Base-by-base conservation (phyloP, 2,329 filamentous ascomycete species). In the Fusarium praegraminearum region DNA sequence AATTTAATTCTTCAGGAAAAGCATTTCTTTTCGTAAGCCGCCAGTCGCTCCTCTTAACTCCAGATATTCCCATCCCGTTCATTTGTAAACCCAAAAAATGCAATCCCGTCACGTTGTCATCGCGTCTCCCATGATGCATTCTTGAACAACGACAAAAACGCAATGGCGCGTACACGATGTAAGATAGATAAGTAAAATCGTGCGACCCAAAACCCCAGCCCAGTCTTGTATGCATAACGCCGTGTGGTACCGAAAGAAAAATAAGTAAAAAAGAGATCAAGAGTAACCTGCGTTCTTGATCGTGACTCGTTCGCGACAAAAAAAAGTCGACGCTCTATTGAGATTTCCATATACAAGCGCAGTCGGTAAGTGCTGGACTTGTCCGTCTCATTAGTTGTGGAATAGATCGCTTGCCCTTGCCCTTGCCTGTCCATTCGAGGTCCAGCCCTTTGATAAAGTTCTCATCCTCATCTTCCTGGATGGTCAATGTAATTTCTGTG, bases 261-360 rank as follows among this genome's bases (percentile, higher is more conserved):
- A 44, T 20, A 57, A 30, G n/a, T 16, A n/a, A 40, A n/a, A 40
- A 44, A 56, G 20, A 24, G 8, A 22, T 10, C 44, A 30, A 18
- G n/a, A 22, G 33, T 18, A 30, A 22, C 7, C 20, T 20, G 24
- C 1, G 15, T 28, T 51, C 32, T 44, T 41, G 36, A 47, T 47
- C 20, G 28, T 36, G 11, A 33, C 44, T 33, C 47, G 22, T 41
- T 12, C 36, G 13, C 35, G 22, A 24, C n/a, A 15, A 36, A 18
- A 24, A 36, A 18, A 16, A 20, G 32, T 43, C 38, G 43, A 38
- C 24, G 38, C 24, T 53, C 64, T 58, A 87, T 55, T 79, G 82
- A 49, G 83, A 77, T 78, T 81, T 86, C 85, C 85, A 87, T 68
- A 86, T 79, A 67, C 86, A 88, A 11, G 83, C 85, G 57, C 86